These are phyloP conservation scores for Garcia nutans DNA, from an alignment of 345 rosid genomes.

Conservation along the genomic window DNA sequence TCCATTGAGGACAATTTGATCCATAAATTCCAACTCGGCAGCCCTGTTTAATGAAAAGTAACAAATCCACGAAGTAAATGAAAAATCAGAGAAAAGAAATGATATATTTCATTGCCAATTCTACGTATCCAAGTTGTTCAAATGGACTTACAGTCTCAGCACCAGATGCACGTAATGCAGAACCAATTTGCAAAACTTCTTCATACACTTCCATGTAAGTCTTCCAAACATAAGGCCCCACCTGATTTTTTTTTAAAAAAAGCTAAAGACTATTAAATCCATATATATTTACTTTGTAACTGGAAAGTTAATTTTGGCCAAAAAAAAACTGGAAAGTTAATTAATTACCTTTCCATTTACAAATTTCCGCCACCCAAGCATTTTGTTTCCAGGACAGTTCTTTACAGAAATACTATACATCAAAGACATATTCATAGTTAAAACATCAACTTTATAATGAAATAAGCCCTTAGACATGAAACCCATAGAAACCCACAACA, in stretches of 20 bases:
- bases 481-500: no score
- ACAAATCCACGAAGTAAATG: no score
- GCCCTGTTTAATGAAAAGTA: slow-evolving; percentile 46
- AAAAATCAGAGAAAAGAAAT: neutral
- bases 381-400: slow-evolving; percentile 58
- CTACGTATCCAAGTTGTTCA: neutral
- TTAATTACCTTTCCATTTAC: slow-evolving; percentile 63
- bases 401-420: slow-evolving; percentile 54
- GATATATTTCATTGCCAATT: neutral
- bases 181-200: slow-evolving; percentile 75
- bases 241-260: slow-evolving; percentile 29
- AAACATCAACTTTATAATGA: neutral
- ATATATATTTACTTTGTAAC: neutral
- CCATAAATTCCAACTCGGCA: slow-evolving; percentile 85
- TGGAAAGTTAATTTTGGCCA: slow-evolving; percentile 6
- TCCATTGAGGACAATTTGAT: slow-evolving; percentile 94
- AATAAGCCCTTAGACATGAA: no score
- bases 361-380: slow-evolving; percentile 89
- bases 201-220: slow-evolving; percentile 75
- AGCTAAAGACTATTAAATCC: neutral
- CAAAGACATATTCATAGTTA: slow-evolving; percentile 1
- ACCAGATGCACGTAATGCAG: slow-evolving; percentile 75
- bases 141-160: slow-evolving; percentile 71
- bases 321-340: slow-evolving; percentile 10
- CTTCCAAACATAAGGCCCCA: slow-evolving; percentile 90